A percentile compares a stretch with the other conserved stretches of the same genome.
phyloP scores from a whole-genome alignment of 768 basidiomycete genomes.

The Macrolepiota fuliginosa region DNA sequence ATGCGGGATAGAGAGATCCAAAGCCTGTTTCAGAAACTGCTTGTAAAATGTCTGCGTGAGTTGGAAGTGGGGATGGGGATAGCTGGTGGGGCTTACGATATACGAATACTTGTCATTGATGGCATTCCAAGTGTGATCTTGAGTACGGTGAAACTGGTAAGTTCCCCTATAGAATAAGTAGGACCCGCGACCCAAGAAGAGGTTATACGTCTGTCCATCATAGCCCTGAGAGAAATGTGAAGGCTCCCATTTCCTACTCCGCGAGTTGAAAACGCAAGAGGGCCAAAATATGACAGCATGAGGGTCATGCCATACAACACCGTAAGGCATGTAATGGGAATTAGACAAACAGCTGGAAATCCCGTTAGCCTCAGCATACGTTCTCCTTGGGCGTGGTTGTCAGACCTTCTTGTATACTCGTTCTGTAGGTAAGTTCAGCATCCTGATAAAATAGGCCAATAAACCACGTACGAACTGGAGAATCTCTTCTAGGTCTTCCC shows the following conservation, averaged over 20 bases:
- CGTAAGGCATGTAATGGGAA: neutral
- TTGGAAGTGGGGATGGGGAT: neutral
- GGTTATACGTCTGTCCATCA: neutral
- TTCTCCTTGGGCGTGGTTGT: neutral
- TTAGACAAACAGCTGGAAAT: neutral
- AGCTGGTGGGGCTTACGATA: neutral
- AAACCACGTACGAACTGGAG: neutral
- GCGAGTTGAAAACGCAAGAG: neutral
- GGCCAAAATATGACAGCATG: constrained; percentile 2
- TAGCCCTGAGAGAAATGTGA: neutral
- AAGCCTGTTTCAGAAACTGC: neutral
- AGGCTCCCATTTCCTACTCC: neutral
- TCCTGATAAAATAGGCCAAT: neutral
- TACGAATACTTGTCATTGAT: neutral
- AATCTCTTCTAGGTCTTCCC: neutral
- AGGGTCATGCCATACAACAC: neutral
- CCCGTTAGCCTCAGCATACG: neutral
- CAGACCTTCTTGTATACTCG: neutral
- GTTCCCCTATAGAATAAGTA: neutral
- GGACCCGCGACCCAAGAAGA: neutral
- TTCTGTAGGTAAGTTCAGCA: neutral
- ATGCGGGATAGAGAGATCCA: neutral
- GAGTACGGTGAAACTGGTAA: neutral
- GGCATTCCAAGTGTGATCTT: neutral
- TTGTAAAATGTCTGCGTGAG: neutral